Evolutionary conservation across 2,329 filamentous ascomycete genomes (phyloP), one percentile per base, ranked within the genome.

Genomic region (Diaporthe sp.): DNA sequence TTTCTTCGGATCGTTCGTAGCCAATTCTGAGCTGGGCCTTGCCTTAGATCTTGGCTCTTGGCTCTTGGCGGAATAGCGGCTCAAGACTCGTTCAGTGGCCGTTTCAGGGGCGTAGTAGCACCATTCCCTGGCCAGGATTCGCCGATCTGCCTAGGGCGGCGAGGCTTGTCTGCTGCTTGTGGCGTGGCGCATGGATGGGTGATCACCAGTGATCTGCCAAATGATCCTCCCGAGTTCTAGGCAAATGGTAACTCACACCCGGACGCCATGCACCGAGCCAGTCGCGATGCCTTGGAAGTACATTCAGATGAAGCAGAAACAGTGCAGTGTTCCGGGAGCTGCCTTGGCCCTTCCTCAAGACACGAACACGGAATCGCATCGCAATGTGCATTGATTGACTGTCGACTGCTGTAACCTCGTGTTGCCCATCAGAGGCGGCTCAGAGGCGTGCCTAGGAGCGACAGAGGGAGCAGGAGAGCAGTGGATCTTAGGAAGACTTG

Each of bases 221-320:
- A 61, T 51, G 57, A 72, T 58, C 57, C 57, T 72, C 71, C 42
- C 71, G 44, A 49, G 37, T n/a, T 61, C 58, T 72, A 6, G 71
- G 44, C 44, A 39, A 61, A 51, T 13, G 58, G 55, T 15, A 49
- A 53, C 25, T 31, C 39, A 5, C 22, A 51, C 6, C 58, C 44
- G 28, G 71, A 25, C 71, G 63, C 44, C 44, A 58, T 28, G 28
- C 44, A 28, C 61, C 51, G 65, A 72, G 47, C 72, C 67, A 72
- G 72, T 75, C 72, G 75, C 73, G 61, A 51, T 70, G 60, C n/a
- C 49, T 51, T 10, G 1, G 31, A 34, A 25, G 28, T 8, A 17
- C 17, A 42, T 72, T 75, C 60, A 55, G 75, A 75, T 61, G 75
- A 76, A 75, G 60, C 25, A 76, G 60, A 68, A 71, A 75, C 75